phyloP scores from a whole-genome alignment of 768 basidiomycete species.

The Mycena kentingensis region DNA sequence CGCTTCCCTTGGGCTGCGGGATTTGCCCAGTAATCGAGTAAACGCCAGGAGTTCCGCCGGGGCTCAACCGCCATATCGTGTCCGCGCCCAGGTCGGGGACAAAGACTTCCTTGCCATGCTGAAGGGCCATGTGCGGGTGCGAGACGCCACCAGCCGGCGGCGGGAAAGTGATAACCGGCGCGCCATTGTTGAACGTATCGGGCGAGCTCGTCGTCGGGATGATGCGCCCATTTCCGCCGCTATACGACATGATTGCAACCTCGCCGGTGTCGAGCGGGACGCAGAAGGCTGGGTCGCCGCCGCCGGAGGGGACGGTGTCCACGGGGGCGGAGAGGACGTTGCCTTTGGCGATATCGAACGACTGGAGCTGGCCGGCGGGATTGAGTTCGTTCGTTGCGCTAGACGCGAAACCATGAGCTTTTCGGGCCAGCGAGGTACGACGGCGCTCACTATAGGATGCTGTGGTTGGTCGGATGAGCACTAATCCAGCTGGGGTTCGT shows the following conservation, averaged over 20 bases:
- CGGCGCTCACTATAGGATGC: conserved; percentile 58
- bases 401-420: not conserved
- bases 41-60: conserved; percentile 41
- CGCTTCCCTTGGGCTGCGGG: conserved; percentile 60
- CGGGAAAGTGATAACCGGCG: conserved; percentile 57
- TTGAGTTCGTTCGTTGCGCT: conserved; percentile 64
- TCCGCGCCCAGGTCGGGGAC: conserved; percentile 70
- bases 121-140: conserved; percentile 68
- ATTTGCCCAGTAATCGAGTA: conserved; percentile 64
- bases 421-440: not conserved
- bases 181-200: conserved; percentile 33
- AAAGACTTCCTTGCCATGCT: conserved; percentile 57
- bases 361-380: conserved; percentile 51
- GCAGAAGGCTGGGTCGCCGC: conserved; percentile 54
- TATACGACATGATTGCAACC: conserved; percentile 64
- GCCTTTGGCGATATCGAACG: conserved; percentile 50
- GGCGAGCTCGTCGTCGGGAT: conserved; percentile 48
- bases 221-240: conserved; percentile 54
- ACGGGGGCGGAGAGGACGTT: conserved; percentile 48
- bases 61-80: conserved; percentile 65
- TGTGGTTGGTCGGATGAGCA: conserved; percentile 55
- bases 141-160: conserved; percentile 44
- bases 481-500: conserved; percentile 63
- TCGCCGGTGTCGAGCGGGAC: conserved; percentile 53
- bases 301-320: conserved; percentile 51